Conservation (phyloP, 2,329 filamentous ascomycete species). For the Beauveria caledonica region DNA sequence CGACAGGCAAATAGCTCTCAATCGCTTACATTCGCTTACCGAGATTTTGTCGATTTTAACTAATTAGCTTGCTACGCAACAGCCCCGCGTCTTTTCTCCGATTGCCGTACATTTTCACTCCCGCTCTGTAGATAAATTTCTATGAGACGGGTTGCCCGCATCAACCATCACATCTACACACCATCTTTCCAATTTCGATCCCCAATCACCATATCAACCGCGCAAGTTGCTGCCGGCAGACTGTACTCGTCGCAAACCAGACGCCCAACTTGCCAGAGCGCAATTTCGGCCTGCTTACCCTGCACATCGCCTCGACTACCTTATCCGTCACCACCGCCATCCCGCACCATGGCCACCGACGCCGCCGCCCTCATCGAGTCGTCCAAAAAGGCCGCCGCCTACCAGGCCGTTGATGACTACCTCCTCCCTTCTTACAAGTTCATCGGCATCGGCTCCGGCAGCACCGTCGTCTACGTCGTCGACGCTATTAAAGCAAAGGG, state of each 20-base stretch:
- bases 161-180: neutral
- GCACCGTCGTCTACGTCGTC: slow-evolving; percentile 77
- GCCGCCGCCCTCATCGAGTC: slow-evolving; percentile 48
- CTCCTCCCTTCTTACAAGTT: slow-evolving; percentile 54
- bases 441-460: slow-evolving; percentile 74
- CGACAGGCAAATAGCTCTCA: neutral
- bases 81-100: no score
- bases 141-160: neutral
- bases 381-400: slow-evolving; percentile 68
- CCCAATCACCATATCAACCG: neutral
- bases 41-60: neutral
- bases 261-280: neutral
- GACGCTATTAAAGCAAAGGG: slow-evolving; percentile 65
- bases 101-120: neutral
- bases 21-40: neutral
- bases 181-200: neutral
- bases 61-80: no score
- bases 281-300: neutral
- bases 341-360: slow-evolving; percentile 28
- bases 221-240: neutral
- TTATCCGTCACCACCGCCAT: neutral
- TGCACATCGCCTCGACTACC: neutral
- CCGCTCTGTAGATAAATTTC: neutral
- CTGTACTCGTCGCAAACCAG: neutral
- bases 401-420: slow-evolving; percentile 64